Conservation (phyloP, 192 early-diverging fungal genomes). For the Spizellomyces sp. region DNA sequence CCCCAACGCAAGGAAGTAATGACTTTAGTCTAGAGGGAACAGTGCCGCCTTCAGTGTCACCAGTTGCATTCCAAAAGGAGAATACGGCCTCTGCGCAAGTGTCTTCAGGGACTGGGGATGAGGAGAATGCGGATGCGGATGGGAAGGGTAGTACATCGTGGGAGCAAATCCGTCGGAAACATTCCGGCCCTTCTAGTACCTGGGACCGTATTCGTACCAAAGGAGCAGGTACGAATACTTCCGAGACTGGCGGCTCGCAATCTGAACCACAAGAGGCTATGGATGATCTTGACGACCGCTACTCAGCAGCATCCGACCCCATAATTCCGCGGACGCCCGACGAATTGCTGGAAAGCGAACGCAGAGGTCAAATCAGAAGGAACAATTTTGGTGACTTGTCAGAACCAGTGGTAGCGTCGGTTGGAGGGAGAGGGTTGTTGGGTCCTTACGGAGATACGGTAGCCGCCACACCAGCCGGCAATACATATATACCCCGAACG, state of each 20-base stretch:
- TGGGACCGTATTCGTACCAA: constrained; percentile 20
- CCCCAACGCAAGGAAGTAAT: background rate
- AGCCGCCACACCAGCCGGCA: constrained; percentile 26
- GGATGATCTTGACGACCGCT: constrained; percentile 2
- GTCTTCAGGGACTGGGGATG: background rate
- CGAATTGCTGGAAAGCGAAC: constrained; percentile 19
- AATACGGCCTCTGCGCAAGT: background rate
- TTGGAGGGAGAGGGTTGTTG: constrained; percentile 23
- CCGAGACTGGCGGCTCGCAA: background rate
- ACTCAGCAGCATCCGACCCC: background rate
- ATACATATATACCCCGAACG: constrained; percentile 26
- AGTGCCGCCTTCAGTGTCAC: constrained; percentile 4
- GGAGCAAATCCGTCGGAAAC: constrained; percentile 17
- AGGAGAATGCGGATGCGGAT: constrained; percentile 8
- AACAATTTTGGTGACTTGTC: constrained; percentile 25
- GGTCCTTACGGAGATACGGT: constrained; percentile 31
- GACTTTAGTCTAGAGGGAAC: constrained; percentile 27
- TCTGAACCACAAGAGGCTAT: background rate
- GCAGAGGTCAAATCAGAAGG: constrained; percentile 14
- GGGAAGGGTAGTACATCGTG: background rate
- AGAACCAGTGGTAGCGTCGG: constrained; percentile 11
- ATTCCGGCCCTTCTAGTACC: constrained; percentile 1
- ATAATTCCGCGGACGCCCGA: constrained; percentile 26
- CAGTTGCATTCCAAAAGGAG: background rate
- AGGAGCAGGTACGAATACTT: background rate